Evolutionary conservation across 495 filamentous ascomycete genomes (phyloP), one percentile per base, ranked within the genome.

Genomic region (Oidiodendron maius): DNA sequence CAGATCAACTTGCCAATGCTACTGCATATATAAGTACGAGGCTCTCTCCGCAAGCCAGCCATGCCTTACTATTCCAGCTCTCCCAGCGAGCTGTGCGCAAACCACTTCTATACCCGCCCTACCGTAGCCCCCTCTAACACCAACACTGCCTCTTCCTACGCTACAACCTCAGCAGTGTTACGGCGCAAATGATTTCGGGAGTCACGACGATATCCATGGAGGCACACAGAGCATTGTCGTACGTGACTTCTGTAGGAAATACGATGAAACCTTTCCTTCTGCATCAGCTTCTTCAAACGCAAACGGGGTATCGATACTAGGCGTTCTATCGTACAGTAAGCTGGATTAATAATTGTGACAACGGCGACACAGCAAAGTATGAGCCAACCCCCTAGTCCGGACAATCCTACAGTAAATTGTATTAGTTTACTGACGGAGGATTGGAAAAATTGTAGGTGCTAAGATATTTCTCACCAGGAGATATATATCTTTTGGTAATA

Each of bases 291-390:
- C 41, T 25, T n/a, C 20, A 15, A 44, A 26, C 16, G 13, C 12
- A 8, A 44, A 44, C 23, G 22, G 17, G 16, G 41, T 4, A 9
- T 44, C 41, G 22, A 44, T 44, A 4, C 26, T 44, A 44, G 41
- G 41, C 41, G 20, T 44, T 25, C 22, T 20, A 38, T 38, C 37
- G 22, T 34, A 22, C 44, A 20, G 28, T 46, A 10, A 17, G 28
- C 10, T 36, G 26, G 28, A 21, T 47, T n/a, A 12, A 36, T 39
- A 15, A 35, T 30, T 47, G 16, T 38, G 35, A 39, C 44, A 21
- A 47, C 44, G 28, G 44, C 44, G 35, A 39, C 44, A 28, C 15
- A 47, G 30, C 30, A 47, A 23, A 47, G 44, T 28, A 36, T 47
- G 32, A 38, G 22, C 18, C 44, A 47, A 47, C 44, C 44, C 2